These are phyloP conservation scores for Metschnikowia colocasiae DNA, from an alignment of 805 yeast species.

Conservation along the genomic window DNA sequence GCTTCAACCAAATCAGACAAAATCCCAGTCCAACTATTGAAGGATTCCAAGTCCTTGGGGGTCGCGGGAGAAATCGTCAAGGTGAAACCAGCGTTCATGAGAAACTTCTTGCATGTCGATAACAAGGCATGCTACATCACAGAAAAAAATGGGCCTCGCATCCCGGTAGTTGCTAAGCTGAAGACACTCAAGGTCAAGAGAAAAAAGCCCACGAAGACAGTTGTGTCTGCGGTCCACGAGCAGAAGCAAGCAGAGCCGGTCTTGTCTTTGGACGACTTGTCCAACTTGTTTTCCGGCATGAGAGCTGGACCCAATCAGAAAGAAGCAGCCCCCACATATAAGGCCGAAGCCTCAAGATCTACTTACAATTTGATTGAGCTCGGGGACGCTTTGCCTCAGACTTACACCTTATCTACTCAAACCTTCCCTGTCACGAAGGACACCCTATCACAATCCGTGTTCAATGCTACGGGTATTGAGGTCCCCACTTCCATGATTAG, in stretches of 20 bases:
- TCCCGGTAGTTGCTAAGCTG: conserved; percentile 36
- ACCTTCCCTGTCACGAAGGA: conserved; percentile 29
- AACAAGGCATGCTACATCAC: conserved; percentile 73
- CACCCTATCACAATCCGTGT: conserved; percentile 22
- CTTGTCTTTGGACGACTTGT: conserved; percentile 38
- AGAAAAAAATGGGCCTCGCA: conserved; percentile 32
- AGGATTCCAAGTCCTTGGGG: conserved; percentile 63
- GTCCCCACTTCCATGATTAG: conserved; percentile 26
- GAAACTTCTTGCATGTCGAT: conserved; percentile 64
- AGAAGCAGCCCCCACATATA: conserved; percentile 11
- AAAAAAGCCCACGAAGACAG: conserved; percentile 8
- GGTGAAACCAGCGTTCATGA: conserved; percentile 80
- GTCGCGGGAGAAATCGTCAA: conserved; percentile 65
- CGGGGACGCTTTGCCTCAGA: conserved; percentile 28
- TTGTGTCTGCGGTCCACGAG: not conserved
- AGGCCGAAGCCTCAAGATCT: conserved; percentile 17
- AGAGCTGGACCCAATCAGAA: conserved; percentile 9
- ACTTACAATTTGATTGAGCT: conserved; percentile 31
- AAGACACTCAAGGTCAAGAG: conserved; percentile 3
- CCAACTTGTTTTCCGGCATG: conserved; percentile 32
- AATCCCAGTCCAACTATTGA: conserved; percentile 71
- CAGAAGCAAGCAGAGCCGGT: conserved; percentile 16
- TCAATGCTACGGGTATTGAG: conserved; percentile 31
- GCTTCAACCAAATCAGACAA: conserved; percentile 30
- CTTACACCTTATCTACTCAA: conserved; percentile 17